A percentile compares a stretch with the other conserved stretches of the same genome.
These are phyloP conservation scores for Leptoxyphium fumago DNA, from an alignment of 2,329 filamentous ascomycete genomes.

Conservation along the genomic window DNA sequence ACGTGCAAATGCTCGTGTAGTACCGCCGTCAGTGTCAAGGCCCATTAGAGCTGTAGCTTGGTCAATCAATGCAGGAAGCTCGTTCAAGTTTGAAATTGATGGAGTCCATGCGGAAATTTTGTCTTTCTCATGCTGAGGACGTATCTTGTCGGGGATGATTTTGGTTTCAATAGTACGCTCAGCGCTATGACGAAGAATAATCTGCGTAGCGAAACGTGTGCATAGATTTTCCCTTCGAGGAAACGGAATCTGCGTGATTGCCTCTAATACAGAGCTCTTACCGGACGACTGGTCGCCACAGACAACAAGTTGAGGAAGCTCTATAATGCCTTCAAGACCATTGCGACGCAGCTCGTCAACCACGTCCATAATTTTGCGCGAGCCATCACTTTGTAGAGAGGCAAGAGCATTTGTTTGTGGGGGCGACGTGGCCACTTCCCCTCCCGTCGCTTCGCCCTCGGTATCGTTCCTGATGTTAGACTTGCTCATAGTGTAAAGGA, in stretches of 20 bases:
- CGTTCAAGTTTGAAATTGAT: constrained; percentile 21
- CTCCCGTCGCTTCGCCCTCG: too few relatives aligned
- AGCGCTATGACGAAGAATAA: constrained; percentile 37
- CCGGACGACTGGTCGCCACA: constrained; percentile 46
- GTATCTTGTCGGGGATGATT: constrained; percentile 16
- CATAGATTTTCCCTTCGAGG: constrained; percentile 41
- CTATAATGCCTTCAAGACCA: constrained; percentile 24
- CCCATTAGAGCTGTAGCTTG: constrained; percentile 40
- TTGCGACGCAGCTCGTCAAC: constrained; percentile 38
- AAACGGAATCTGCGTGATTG: constrained; percentile 47
- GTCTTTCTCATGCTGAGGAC: constrained; percentile 3
- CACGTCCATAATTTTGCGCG: constrained; percentile 35
- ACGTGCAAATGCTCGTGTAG: constrained; percentile 24
- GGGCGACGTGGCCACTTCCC: too few relatives aligned
- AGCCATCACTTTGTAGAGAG: constrained; percentile 31
- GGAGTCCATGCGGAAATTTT: not conserved
- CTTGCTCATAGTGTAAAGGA: too few relatives aligned
- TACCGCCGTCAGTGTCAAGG: constrained; percentile 14
- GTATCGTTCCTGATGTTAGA: too few relatives aligned
- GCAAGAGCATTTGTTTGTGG: too few relatives aligned
- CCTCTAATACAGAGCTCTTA: constrained; percentile 51
- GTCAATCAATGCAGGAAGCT: constrained; percentile 36
- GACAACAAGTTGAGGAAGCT: constrained; percentile 30
- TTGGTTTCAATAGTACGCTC: constrained; percentile 7
- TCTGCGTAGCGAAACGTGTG: constrained; percentile 47